These are phyloP conservation scores for Phalaenopsis hybrid DNA, from an alignment of 116 monocot species.

Conservation along the genomic window DNA sequence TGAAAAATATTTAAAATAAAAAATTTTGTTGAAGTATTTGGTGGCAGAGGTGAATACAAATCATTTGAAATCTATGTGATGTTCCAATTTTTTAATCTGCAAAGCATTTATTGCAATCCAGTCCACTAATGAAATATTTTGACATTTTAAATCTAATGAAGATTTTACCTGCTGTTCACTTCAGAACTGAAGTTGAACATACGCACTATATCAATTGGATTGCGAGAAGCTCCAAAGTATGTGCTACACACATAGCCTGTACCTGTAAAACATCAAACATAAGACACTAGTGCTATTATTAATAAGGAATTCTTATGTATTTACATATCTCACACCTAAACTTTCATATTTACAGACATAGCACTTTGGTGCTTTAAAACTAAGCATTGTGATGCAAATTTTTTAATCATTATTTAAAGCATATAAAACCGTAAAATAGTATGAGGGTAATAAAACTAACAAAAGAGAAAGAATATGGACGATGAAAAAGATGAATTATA, in stretches of 20 bases:
- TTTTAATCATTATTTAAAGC: neutral
- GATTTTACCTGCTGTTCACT: slow-evolving; percentile 49
- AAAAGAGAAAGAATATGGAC: neutral
- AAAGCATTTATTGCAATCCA: neutral
- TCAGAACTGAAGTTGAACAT: slow-evolving; percentile 80
- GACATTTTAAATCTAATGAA: neutral
- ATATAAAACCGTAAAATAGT: neutral
- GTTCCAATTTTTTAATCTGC: no score
- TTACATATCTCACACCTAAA: neutral
- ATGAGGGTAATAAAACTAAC: neutral
- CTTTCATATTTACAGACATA: neutral
- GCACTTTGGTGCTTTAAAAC: neutral
- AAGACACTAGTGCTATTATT: neutral
- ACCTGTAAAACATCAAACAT: slow-evolving; percentile 33
- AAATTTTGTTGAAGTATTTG: no score
- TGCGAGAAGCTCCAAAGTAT: slow-evolving; percentile 40
- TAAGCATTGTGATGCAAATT: neutral
- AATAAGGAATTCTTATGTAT: neutral
- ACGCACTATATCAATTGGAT: slow-evolving; percentile 62
- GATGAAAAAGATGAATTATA: neutral
- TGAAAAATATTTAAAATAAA: no score
- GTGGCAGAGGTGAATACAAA: no score
- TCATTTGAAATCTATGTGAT: no score
- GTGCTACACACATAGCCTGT: slow-evolving; percentile 72
- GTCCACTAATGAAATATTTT: neutral